Conservation (phyloP, 345 rosid species). For the Theobroma cacao region DNA sequence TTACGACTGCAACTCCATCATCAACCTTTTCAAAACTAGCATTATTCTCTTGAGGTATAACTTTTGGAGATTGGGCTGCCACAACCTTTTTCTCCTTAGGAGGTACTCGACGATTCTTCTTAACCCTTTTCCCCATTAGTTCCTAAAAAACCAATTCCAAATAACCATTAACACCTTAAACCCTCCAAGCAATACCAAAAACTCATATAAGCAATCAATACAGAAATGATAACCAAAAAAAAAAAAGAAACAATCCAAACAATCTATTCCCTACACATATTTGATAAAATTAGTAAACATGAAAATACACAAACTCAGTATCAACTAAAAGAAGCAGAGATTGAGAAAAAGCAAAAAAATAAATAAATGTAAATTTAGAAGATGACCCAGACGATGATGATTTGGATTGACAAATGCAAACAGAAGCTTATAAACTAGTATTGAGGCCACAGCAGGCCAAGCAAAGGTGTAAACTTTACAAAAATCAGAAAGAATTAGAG, state of each 20-base stretch:
- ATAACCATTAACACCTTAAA: constrained; percentile 14
- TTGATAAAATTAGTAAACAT: neutral
- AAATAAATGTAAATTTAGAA: neutral
- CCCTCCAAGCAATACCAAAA: constrained; percentile 5
- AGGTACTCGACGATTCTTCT: constrained; percentile 66
- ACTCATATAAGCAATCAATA: constrained; percentile 7
- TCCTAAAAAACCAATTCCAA: constrained; percentile 32
- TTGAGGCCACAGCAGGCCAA: neutral
- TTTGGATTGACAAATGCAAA: constrained; percentile 15
- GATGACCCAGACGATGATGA: constrained; percentile 30
- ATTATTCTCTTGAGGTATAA: constrained; percentile 33
- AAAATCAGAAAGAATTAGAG: neutral
- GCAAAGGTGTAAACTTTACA: neutral
- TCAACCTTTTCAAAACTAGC: constrained; percentile 27
- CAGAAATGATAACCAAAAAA: constrained; percentile 2
- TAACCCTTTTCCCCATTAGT: constrained; percentile 83
- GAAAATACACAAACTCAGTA: neutral
- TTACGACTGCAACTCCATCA: constrained; percentile 27
- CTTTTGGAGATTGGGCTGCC: constrained; percentile 31
- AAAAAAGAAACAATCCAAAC: constrained; percentile 1
- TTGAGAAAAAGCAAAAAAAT: constrained; percentile 1
- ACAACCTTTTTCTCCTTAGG: constrained; percentile 48
- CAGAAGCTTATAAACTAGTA: constrained; percentile 21
- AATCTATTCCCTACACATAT: neutral
- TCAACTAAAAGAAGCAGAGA: constrained; percentile 6